These are phyloP conservation scores for Mucor circinelloides DNA, from an alignment of 371 early-diverging fungal species.

Conservation along the genomic window DNA sequence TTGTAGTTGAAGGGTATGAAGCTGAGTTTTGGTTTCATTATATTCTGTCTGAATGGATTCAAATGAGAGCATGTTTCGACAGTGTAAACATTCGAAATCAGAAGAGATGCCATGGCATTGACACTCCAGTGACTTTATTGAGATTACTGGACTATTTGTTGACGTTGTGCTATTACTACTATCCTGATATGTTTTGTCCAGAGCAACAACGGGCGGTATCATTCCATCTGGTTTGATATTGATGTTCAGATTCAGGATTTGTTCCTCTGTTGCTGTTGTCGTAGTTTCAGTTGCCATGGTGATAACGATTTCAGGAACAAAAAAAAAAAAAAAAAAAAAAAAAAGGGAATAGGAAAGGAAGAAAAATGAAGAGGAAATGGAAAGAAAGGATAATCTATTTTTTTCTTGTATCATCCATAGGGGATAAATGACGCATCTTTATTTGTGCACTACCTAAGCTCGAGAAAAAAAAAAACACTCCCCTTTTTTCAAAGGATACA, in stretches of 20 bases:
- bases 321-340: conserved; percentile 6
- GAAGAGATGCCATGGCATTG: conserved; percentile 10
- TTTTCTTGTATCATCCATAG: neutral
- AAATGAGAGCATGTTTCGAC: neutral
- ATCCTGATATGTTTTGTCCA: conserved; percentile 13
- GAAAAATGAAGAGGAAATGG: neutral
- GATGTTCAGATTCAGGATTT: neutral
- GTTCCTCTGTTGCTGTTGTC: neutral
- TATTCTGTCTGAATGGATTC: neutral
- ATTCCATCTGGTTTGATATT: conserved; percentile 2
- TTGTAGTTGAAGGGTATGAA: neutral
- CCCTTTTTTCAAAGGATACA: neutral
- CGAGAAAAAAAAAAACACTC: neutral
- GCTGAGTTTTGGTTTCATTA: conserved; percentile 6
- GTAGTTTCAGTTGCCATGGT: conserved; percentile 2
- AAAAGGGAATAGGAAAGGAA: neutral
- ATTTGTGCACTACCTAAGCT: conserved; percentile 2
- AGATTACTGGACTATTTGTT: conserved; percentile 22
- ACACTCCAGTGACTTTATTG: conserved; percentile 7
- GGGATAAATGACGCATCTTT: conserved; percentile 19
- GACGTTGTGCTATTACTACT: conserved; percentile 19
- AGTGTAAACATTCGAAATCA: conserved; percentile 5
- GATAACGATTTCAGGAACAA: neutral
- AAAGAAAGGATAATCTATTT: neutral
- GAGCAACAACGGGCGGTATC: neutral